Evolutionary conservation across 2,329 filamentous ascomycete genomes (phyloP), one percentile per base, ranked within the genome.

Genomic region (Curvularia eragrostidis): DNA sequence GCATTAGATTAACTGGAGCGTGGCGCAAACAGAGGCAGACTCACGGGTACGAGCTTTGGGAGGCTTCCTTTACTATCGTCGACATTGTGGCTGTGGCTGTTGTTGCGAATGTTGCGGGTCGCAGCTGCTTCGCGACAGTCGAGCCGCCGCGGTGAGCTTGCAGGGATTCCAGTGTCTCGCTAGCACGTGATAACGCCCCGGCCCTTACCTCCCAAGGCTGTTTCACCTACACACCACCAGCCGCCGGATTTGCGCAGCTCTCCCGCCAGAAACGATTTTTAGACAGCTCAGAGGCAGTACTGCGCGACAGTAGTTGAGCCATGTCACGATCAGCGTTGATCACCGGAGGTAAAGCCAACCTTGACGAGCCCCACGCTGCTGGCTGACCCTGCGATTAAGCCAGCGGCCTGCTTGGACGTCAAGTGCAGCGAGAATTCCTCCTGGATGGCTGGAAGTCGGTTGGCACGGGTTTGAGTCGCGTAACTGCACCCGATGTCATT

Each of bases 351-450:
- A 72, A 56, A 56, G 42, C 41, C n/a, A 41, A 34, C 30, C 46
- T 50, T 47, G 18, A 54, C n/a, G 18, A 34, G 41, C 32, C n/a
- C 46, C n/a, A 26, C 21, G 49, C 51, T 28, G 53, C 56, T 42
- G 54, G 52, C 64, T 67, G 50, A 70, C 56, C 48, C 28, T 36
- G 19, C 30, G 15, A 21, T 52, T 12, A 56, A 78, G 76, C 91
- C 36, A 94, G 90, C 19, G 93, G 93, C 53, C 83, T 96, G 10
- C 84, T 97, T 1, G 93, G 93, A 48, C 86, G 92, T 42, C 87
- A 95, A 75, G 89, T 96, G 10, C 82, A 89, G 53, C 85, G 84
- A 60, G 85, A 85, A 12, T 96, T 97, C 74, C 81, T 87, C 52
- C 77, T 83, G 55, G 83, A 82, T 28, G 82, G 84, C 36, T 96